A percentile compares a stretch with the other conserved stretches of the same genome.
These are phyloP conservation scores for Hyaloscypha hepaticicola DNA, from an alignment of 495 filamentous ascomycete species.

Conservation along the genomic window DNA sequence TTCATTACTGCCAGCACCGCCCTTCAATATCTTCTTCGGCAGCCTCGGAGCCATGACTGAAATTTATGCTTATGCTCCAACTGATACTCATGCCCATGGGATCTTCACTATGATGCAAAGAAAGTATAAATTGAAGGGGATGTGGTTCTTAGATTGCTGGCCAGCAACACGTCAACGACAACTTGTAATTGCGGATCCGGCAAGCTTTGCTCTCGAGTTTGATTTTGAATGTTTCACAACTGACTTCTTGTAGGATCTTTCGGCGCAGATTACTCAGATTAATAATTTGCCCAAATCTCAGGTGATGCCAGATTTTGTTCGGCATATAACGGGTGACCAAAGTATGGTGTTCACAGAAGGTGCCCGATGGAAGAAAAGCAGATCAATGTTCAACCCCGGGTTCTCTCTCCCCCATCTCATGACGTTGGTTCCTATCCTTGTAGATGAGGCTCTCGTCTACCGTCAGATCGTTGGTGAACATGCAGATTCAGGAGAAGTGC, in stretches of 20 bases:
- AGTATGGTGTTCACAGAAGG: conserved; percentile 24
- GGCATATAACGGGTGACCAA: neutral
- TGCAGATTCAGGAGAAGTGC: conserved; percentile 29
- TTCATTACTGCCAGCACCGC: neutral
- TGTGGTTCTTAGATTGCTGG: conserved; percentile 19
- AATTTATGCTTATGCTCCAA: conserved; percentile 4
- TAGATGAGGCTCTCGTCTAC: conserved; percentile 40
- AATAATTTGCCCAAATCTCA: neutral
- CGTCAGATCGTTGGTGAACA: conserved; percentile 33
- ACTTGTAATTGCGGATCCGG: conserved; percentile 15
- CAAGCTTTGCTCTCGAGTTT: neutral
- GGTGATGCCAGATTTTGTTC: neutral
- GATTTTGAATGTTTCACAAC: neutral
- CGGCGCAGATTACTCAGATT: neutral
- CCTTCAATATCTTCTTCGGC: conserved; percentile 11
- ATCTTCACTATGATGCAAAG: conserved; percentile 14
- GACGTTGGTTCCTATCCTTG: conserved; percentile 36
- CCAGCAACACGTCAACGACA: neutral
- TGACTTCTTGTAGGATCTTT: neutral
- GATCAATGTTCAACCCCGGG: conserved; percentile 42
- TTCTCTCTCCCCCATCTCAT: conserved; percentile 41
- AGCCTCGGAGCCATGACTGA: conserved; percentile 7
- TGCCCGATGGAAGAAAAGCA: conserved; percentile 39
- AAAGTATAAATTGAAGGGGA: conserved; percentile 4
- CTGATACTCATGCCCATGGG: conserved; percentile 4